Evolutionary conservation across 257 asterid species (phyloP), one percentile per base, ranked within the genome.

Genomic region (Nicotiana attenuata): DNA sequence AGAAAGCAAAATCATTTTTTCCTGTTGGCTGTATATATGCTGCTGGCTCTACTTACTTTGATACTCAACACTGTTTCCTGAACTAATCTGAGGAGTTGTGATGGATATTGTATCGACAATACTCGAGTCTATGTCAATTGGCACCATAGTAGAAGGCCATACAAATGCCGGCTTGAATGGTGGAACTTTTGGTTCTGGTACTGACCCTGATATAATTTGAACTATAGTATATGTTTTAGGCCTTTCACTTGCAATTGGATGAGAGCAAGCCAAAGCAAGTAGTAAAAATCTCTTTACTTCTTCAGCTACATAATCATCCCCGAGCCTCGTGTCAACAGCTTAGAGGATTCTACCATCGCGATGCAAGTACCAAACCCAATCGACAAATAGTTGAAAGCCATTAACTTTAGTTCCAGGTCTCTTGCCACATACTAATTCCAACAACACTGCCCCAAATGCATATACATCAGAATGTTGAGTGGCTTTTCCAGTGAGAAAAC

Each of bases 21-120:
- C 33, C 33, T 29, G 33, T 29, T 29, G 8, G 6, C 6, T 1
- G 6, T 33, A 33, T 50, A 50, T 50, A 50, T 50, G 56, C 4
- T 50, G 5, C 38, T 29, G 33, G 33, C 85, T 88, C 78, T 88
- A 93, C 86, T 78, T 76, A 87, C 92, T 90, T 17, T 85, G 65
- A 80, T 73, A 83, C 83, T 90, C 92, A n/a, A 86, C 83, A 56
- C 90, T 90, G 87, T 85, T 87, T 31, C 87, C 90, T 13, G 92
- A 89, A 13, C 87, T 84, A 29, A 76, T 81, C 17, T 88, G 84
- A 1, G 93, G 85, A 7, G 89, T 78, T 10, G 88, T 85, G 17
- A 82, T 19, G 5, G 89, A 55, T 5, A 80, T 57, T 50, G 85
- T 86, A 4, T 45, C 68, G 29, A 53, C 35, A 13, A 86, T 63